Conservation (phyloP, 2,329 filamentous ascomycete genomes). For the Fonsecaea pedrosoi region DNA sequence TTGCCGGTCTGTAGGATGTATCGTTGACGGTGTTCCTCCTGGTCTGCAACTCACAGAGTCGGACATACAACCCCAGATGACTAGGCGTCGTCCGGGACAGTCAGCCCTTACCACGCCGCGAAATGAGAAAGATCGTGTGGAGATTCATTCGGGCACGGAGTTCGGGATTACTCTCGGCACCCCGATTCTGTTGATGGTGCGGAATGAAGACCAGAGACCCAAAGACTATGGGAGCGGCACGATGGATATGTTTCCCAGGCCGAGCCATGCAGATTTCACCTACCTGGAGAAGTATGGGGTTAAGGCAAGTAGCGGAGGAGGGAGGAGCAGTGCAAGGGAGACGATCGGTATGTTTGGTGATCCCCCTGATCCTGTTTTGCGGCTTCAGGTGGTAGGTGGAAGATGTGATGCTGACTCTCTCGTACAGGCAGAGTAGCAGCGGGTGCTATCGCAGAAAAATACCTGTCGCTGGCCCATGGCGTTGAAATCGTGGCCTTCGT, state of each 20-base stretch:
- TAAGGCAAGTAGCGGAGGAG: constrained; percentile 88
- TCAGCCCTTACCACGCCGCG: constrained; percentile 88
- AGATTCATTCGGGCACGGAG: constrained; percentile 92
- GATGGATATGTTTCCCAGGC: constrained; percentile 89
- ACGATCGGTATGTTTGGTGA: constrained; percentile 71
- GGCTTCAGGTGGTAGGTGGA: background rate
- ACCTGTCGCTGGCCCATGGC: constrained; percentile 77
- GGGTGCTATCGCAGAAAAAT: constrained; percentile 92
- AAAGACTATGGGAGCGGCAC: constrained; percentile 85
- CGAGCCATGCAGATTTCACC: constrained; percentile 94
- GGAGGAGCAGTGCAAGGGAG: constrained; percentile 89
- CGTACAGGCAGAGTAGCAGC: constrained; percentile 78
- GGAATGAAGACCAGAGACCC: constrained; percentile 91
- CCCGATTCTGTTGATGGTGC: constrained; percentile 83
- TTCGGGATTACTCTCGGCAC: constrained; percentile 88
- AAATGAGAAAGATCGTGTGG: constrained; percentile 88
- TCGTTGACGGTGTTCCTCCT: constrained; percentile 90
- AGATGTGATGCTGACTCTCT: constrained; percentile 13
- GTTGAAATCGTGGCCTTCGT: constrained; percentile 93
- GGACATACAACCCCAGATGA: constrained; percentile 95
- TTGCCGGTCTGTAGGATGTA: constrained; percentile 90
- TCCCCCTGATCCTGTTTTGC: background rate
- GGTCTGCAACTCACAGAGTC: constrained; percentile 82
- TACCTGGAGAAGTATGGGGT: constrained; percentile 97
- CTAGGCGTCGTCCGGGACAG: constrained; percentile 85